Conservation (phyloP, 2,329 filamentous ascomycete genomes). For the Ophiostoma ips region DNA sequence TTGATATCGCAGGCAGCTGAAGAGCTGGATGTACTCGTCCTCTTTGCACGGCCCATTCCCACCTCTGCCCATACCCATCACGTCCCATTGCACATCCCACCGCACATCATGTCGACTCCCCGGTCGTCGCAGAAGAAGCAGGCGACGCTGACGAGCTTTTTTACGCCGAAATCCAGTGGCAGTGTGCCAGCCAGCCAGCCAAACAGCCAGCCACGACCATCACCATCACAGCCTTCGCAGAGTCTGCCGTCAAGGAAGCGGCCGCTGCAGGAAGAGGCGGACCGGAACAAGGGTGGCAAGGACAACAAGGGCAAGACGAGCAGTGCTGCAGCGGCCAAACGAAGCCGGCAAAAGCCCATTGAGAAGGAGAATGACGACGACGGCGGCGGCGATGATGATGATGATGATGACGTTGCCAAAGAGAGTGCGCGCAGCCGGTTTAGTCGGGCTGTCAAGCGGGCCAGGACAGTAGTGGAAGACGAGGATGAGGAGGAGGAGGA, state of each 20-base stretch:
- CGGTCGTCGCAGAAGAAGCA: slow-evolving; percentile 49
- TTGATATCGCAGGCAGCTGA: too few species aligned
- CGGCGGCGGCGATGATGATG: neutral
- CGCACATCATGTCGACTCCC: slow-evolving; percentile 15
- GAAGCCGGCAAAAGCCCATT: neutral
- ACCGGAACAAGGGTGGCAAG: slow-evolving; percentile 24
- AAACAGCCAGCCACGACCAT: slow-evolving; percentile 3
- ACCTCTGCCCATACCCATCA: too few species aligned
- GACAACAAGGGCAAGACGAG: neutral
- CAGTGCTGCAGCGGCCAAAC: too few species aligned
- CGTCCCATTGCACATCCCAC: too few species aligned
- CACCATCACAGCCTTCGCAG: slow-evolving; percentile 9
- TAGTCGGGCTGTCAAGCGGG: slow-evolving; percentile 29
- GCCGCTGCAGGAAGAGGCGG: slow-evolving; percentile 32
- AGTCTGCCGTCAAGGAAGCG: slow-evolving; percentile 28
- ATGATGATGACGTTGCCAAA: neutral
- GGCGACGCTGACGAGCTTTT: slow-evolving; percentile 76
- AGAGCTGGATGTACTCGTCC: too few species aligned
- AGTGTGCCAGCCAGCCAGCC: slow-evolving; percentile 17
- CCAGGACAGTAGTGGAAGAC: slow-evolving; percentile 11
- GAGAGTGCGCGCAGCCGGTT: slow-evolving; percentile 13
- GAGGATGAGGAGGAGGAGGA: neutral
- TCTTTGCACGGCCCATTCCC: too few species aligned
- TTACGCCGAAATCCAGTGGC: slow-evolving; percentile 42
- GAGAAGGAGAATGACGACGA: neutral